A percentile compares a stretch with the other conserved stretches of the same genome.
Conservation (phyloP, 2,329 filamentous ascomycete genomes). For the Leptographium radiaticola region DNA sequence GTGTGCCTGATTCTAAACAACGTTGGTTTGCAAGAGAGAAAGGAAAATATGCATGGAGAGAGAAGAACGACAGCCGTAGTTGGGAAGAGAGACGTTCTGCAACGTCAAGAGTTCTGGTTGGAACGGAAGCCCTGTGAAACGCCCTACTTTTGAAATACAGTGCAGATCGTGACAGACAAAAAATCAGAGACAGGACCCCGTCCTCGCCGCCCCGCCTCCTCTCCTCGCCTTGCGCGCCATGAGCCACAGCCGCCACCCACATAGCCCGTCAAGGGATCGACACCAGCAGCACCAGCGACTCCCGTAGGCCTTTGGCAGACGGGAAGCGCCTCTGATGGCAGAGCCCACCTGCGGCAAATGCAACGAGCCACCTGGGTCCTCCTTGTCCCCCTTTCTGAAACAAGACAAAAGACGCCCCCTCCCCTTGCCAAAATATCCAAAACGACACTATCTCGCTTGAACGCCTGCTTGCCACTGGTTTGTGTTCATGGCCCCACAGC, state of each 20-base stretch:
- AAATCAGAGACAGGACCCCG: neutral
- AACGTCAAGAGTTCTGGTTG: neutral
- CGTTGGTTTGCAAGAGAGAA: neutral
- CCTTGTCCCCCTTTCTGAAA: neutral
- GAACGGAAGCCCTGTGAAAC: neutral
- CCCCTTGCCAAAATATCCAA: conserved; percentile 3
- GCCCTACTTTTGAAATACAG: conserved; percentile 1
- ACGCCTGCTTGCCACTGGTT: neutral
- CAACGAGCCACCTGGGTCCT: neutral
- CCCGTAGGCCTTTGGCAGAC: neutral
- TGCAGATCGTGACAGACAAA: neutral
- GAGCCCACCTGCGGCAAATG: neutral
- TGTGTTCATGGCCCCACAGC: neutral
- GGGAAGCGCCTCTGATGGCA: neutral
- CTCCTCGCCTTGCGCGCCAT: neutral
- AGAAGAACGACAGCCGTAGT: neutral
- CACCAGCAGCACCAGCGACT: neutral
- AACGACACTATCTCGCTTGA: neutral
- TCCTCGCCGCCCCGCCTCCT: neutral
- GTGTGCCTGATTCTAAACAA: conserved; percentile 1
- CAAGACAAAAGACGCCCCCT: neutral
- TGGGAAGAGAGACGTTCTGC: neutral
- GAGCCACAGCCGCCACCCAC: neutral
- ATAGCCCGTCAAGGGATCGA: neutral
- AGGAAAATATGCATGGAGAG: neutral